Conservation (phyloP, 1,284 basidiomycete genomes). For the Boletellus sp. region DNA sequence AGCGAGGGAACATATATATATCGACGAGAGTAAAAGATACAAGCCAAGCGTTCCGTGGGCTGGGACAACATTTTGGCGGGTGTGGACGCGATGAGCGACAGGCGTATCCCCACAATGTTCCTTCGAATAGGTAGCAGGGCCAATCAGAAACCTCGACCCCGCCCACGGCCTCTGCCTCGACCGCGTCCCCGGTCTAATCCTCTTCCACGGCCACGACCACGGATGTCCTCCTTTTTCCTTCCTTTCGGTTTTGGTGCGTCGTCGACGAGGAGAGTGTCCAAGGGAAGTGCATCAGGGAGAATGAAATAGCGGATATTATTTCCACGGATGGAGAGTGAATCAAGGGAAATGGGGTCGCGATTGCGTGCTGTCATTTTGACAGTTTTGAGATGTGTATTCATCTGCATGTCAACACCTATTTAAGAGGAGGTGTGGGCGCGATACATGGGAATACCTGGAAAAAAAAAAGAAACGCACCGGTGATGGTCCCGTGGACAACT, state of each 20-base stretch:
- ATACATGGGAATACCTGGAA: background rate
- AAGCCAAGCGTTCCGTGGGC: constrained; percentile 17
- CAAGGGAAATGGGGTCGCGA: constrained; percentile 79
- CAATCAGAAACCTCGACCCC: constrained; percentile 40
- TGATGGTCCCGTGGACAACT: constrained; percentile 94
- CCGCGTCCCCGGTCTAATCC: constrained; percentile 44
- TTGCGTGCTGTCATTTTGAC: constrained; percentile 94
- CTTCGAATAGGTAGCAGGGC: constrained; percentile 4
- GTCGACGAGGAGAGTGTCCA: constrained; percentile 95
- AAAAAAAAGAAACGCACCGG: constrained; percentile 54
- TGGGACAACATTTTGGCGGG: constrained; percentile 20
- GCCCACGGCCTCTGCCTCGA: constrained; percentile 50
- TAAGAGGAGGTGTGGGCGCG: background rate
- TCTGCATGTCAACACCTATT: constrained; percentile 90
- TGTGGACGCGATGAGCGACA: constrained; percentile 16
- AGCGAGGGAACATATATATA: constrained; percentile 3
- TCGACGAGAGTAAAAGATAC: constrained; percentile 23
- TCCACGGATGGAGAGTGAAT: constrained; percentile 86
- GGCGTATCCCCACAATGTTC: constrained; percentile 4
- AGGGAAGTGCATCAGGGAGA: constrained; percentile 91
- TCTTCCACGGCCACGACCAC: constrained; percentile 59
- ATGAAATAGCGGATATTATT: constrained; percentile 95
- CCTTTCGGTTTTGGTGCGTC: constrained; percentile 96
- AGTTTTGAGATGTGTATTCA: constrained; percentile 97
- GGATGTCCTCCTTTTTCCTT: constrained; percentile 71